A percentile compares a stretch with the other conserved stretches of the same genome.
Evolutionary conservation across 2,329 filamentous ascomycete species (phyloP).

Genomic region (Aspergillus brunneoviolaceus): DNA sequence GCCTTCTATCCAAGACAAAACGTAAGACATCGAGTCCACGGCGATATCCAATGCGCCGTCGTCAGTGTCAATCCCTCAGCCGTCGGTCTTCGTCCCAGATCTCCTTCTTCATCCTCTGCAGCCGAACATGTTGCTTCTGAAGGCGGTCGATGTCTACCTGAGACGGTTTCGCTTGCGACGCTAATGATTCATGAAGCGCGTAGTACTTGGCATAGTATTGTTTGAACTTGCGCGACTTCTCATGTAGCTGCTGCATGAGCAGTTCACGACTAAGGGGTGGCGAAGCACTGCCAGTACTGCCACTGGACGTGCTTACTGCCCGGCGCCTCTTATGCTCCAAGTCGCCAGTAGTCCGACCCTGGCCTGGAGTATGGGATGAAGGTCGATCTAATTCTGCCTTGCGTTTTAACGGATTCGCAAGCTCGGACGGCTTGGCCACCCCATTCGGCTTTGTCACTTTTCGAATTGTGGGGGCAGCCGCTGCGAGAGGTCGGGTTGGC

Average conservation of each 20-base stretch:
- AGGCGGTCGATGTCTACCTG: constrained; percentile 54
- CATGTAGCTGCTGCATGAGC: constrained; percentile 39
- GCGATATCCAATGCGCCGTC: constrained; percentile 8
- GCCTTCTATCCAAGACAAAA: constrained; percentile 5
- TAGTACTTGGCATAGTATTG: constrained; percentile 59
- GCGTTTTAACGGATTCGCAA: constrained; percentile 40
- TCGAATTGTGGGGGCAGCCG: constrained; percentile 18
- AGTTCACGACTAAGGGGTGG: constrained; percentile 39
- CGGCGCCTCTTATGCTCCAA: constrained; percentile 46
- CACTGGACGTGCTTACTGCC: constrained; percentile 39
- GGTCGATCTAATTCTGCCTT: constrained; percentile 39
- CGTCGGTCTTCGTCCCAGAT: constrained; percentile 50
- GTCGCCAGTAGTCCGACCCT: constrained; percentile 33
- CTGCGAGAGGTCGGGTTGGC: constrained; percentile 24
- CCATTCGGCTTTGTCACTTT: constrained; percentile 31
- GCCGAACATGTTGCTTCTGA: constrained; percentile 53
- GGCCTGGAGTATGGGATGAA: constrained; percentile 19
- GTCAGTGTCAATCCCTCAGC: constrained; percentile 29
- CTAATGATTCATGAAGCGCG: constrained; percentile 52
- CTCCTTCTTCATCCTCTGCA: constrained; percentile 59
- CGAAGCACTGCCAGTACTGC: constrained; percentile 44
- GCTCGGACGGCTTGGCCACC: constrained; percentile 25
- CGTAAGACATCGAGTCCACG: constrained; percentile 10
- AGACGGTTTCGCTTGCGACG: constrained; percentile 42
- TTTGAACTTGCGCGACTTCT: constrained; percentile 53